These are phyloP conservation scores for Termitomyces sp. DNA, from an alignment of 768 basidiomycete species.

Conservation along the genomic window DNA sequence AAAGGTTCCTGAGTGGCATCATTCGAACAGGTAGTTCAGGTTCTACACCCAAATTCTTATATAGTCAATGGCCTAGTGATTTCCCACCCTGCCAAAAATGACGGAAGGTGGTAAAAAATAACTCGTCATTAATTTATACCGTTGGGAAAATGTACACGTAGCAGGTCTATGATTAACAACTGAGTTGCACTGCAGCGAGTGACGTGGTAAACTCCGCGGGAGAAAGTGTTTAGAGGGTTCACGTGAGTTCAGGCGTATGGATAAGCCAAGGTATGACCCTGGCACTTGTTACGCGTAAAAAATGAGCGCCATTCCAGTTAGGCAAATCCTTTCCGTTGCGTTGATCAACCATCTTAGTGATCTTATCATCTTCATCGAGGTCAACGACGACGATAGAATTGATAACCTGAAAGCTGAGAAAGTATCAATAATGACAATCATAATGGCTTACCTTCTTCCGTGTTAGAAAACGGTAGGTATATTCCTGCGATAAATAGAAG, in stretches of 20 bases:
- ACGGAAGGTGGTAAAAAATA: not conserved
- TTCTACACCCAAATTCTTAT: too few species aligned
- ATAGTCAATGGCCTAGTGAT: not conserved
- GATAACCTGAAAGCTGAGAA: conserved; percentile 33
- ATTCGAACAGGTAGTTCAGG: not conserved
- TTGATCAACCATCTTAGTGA: conserved; percentile 51
- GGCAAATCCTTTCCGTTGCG: conserved; percentile 54
- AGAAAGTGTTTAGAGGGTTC: conserved; percentile 18
- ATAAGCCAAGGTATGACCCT: conserved; percentile 50
- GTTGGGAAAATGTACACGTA: conserved; percentile 4
- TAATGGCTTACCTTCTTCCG: conserved; percentile 38
- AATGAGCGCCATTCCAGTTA: conserved; percentile 37
- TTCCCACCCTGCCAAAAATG: not conserved
- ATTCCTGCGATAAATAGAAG: conserved; percentile 55
- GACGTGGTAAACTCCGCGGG: not conserved
- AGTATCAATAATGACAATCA: not conserved
- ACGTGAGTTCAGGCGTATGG: conserved; percentile 34
- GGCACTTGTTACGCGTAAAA: conserved; percentile 45
- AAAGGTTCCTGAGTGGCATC: not conserved
- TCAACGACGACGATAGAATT: conserved; percentile 60
- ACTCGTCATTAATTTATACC: not conserved
- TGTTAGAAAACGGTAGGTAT: conserved; percentile 46
- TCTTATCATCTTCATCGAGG: conserved; percentile 60
- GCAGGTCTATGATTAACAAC: not conserved
- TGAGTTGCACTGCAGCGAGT: not conserved